Conservation (phyloP, 106 monocot genomes). For the Posidonia australis region DNA sequence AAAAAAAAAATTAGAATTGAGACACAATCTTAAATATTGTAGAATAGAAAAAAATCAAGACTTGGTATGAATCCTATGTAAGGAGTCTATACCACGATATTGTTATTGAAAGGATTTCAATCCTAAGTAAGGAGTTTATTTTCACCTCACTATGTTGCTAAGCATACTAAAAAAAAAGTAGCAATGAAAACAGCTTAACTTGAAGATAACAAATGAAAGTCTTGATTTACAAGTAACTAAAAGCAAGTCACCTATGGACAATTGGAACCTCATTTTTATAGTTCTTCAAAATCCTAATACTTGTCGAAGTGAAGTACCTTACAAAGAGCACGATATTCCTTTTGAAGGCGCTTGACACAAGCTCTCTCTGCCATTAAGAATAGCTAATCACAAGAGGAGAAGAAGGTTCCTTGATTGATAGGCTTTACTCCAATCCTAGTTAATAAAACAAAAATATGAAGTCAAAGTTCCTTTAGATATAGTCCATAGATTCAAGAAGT, state of each 20-base stretch:
- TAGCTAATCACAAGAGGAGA: background rate
- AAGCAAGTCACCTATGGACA: no score
- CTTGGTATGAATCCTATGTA: no score
- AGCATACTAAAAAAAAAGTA: background rate
- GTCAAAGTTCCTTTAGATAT: no score
- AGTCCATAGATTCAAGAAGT: no score
- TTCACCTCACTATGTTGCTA: background rate
- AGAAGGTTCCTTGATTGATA: background rate
- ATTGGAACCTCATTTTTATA: background rate
- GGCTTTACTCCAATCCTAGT: no score
- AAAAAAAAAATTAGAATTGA: background rate
- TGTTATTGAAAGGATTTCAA: background rate
- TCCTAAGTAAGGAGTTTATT: no score
- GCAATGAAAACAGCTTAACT: background rate
- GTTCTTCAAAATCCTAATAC: background rate
- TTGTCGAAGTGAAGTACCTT: slow-evolving; percentile 30
- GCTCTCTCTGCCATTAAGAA: slow-evolving; percentile 57
- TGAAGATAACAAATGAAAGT: no score
- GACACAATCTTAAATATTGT: background rate
- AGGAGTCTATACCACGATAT: background rate
- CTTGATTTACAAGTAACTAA: no score
- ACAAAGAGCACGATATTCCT: slow-evolving; percentile 71
- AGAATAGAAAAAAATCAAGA: background rate
- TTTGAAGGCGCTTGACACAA: slow-evolving; percentile 79
- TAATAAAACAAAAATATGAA: no score